phyloP scores from a whole-genome alignment of 2,329 filamentous ascomycete genomes.

The Fusarium penzigii region DNA sequence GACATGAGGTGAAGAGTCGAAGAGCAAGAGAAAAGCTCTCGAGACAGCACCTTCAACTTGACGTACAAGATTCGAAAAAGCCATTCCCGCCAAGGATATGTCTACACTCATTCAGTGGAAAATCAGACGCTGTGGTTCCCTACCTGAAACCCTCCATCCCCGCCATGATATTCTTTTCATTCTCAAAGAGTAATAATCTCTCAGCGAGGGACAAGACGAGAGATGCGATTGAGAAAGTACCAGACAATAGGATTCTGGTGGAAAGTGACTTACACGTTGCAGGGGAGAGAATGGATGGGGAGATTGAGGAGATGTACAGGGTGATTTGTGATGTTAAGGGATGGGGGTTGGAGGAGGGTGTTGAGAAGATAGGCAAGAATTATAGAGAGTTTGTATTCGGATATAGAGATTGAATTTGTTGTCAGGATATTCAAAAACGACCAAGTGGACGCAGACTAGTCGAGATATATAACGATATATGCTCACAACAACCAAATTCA shows the following conservation, averaged over 20 bases:
- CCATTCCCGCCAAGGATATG: slow-evolving; percentile 82
- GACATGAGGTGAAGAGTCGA: slow-evolving; percentile 61
- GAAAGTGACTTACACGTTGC: slow-evolving; percentile 87
- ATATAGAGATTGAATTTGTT: background rate
- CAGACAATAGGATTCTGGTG: slow-evolving; percentile 73
- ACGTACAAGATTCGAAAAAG: slow-evolving; percentile 14
- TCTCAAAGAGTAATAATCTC: slow-evolving; percentile 79
- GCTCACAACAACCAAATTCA: too few species aligned
- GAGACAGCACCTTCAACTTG: slow-evolving; percentile 17
- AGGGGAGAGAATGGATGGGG: slow-evolving; percentile 73
- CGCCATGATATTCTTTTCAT: slow-evolving; percentile 78
- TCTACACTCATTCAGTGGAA: slow-evolving; percentile 85
- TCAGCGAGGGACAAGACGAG: slow-evolving; percentile 52
- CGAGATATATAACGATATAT: too few species aligned
- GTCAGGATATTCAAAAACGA: too few species aligned
- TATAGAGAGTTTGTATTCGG: slow-evolving; percentile 76
- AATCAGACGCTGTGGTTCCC: slow-evolving; percentile 70
- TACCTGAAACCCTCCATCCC: slow-evolving; percentile 74
- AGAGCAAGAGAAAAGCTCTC: slow-evolving; percentile 37
- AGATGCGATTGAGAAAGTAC: slow-evolving; percentile 67
- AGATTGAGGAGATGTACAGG: slow-evolving; percentile 70
- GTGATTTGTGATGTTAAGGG: slow-evolving; percentile 72
- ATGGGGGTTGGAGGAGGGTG: slow-evolving; percentile 71
- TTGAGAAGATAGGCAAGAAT: slow-evolving; percentile 66
- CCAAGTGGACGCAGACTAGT: too few species aligned